Percentiles rank a stretch among this genome's conserved stretches.
Evolutionary conservation across 139 green algal species (phyloP).

Genomic region (Coccomyxa sp.): DNA sequence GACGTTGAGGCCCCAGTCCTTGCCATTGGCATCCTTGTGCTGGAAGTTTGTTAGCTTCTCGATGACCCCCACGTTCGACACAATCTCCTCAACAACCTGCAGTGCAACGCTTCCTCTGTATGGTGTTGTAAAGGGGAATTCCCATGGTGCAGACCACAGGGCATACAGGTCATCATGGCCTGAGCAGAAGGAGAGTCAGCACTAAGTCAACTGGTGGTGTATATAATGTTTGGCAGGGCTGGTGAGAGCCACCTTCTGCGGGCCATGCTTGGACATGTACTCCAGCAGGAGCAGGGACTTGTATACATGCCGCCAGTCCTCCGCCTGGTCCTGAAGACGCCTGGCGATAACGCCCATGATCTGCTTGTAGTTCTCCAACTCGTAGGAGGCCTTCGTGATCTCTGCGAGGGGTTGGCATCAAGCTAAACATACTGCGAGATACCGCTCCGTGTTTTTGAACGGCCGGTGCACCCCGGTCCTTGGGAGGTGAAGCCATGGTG

Average conservation of each 20-base stretch:
- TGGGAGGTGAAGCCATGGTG: too few relatives aligned
- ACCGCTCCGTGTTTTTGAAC: too few relatives aligned
- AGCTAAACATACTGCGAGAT: too few relatives aligned
- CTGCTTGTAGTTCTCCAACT: constrained; percentile 71
- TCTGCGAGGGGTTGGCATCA: too few relatives aligned
- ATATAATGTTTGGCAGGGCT: too few relatives aligned
- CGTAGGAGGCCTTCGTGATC: constrained; percentile 68
- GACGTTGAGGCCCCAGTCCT: constrained; percentile 84
- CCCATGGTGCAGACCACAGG: not conserved
- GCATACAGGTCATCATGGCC: not conserved
- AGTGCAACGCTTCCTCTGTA: too few relatives aligned
- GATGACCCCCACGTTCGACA: constrained; percentile 50
- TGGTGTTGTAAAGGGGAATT: too few relatives aligned
- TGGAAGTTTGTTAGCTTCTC: constrained; percentile 75
- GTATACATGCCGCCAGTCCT: constrained; percentile 91
- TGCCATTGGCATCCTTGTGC: constrained; percentile 75
- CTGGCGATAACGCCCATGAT: constrained; percentile 79
- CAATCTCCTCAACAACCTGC: constrained; percentile 63
- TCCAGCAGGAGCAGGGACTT: constrained; percentile 89
- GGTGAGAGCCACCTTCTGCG: constrained; percentile 27
- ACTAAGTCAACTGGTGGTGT: too few relatives aligned
- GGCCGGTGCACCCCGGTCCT: too few relatives aligned
- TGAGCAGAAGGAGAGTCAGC: not conserved
- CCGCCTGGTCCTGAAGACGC: constrained; percentile 63
- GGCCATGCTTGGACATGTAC: constrained; percentile 82